A percentile compares a stretch with the other conserved stretches of the same genome.
These are phyloP conservation scores for Pseudogymnoascus sp. DNA, from an alignment of 2,329 filamentous ascomycete species.

Conservation along the genomic window DNA sequence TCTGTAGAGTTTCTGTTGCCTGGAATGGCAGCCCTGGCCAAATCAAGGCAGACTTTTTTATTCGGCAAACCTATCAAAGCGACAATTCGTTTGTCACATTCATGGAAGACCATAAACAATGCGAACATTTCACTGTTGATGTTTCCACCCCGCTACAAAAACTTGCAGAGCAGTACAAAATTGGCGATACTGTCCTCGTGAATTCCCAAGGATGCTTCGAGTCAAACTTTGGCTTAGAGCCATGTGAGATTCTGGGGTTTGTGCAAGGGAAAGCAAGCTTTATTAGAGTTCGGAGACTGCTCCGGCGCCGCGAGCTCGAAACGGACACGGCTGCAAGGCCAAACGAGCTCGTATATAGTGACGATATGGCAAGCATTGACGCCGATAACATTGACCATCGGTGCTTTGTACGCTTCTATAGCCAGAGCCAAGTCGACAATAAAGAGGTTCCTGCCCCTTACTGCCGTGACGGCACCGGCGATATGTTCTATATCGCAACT, in stretches of 20 bases:
- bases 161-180: conserved; percentile 28
- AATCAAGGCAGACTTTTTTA: conserved; percentile 43
- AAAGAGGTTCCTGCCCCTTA: conserved; percentile 53
- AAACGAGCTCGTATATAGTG: conserved; percentile 49
- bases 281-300: conserved; percentile 44
- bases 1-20: conserved; percentile 49
- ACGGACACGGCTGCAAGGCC: conserved; percentile 16
- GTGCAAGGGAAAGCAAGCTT: conserved; percentile 24
- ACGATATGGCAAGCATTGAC: conserved; percentile 35
- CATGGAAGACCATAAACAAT: conserved; percentile 45
- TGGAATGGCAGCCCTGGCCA: conserved; percentile 45
- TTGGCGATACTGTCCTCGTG: conserved; percentile 51
- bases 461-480: conserved; percentile 54
- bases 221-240: conserved; percentile 42
- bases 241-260: conserved; percentile 48
- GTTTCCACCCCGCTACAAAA: conserved; percentile 16
- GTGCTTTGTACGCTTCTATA: conserved; percentile 55
- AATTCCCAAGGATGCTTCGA: conserved; percentile 33
- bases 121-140: conserved; percentile 33
- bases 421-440: conserved; percentile 25
- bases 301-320: conserved; percentile 41
- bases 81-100: conserved; percentile 57
- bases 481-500: conserved; percentile 57
- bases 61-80: conserved; percentile 60
- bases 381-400: conserved; percentile 40